A percentile compares a stretch with the other conserved stretches of the same genome.
Conservation (phyloP, 148 eudicot species). For the Persicaria tinctoria region DNA sequence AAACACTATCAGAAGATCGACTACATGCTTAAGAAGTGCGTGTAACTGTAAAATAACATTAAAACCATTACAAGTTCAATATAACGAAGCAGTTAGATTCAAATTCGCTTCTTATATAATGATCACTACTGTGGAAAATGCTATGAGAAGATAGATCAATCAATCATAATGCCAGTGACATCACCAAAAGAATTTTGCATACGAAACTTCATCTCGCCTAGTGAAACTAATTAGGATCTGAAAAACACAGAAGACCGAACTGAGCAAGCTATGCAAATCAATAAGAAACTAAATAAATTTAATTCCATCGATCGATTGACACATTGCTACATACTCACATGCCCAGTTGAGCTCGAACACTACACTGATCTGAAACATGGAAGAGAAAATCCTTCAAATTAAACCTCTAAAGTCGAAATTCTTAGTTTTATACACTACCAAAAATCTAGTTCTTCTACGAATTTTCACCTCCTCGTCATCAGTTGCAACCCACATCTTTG, state of each 20-base stretch:
- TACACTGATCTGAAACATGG: not conserved
- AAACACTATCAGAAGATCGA: constrained; percentile 16
- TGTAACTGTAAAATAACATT: constrained; percentile 31
- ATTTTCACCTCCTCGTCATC: too few species aligned
- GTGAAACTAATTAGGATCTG: not conserved
- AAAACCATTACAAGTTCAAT: not conserved
- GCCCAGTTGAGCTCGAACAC: too few species aligned
- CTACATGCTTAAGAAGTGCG: constrained; percentile 51
- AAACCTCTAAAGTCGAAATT: not conserved
- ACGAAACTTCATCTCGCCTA: not conserved
- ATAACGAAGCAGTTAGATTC: not conserved
- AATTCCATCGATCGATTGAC: not conserved
- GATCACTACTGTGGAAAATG: not conserved
- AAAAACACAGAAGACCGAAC: not conserved
- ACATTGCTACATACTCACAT: not conserved
- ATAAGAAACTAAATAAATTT: not conserved
- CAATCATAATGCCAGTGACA: constrained; percentile 2
- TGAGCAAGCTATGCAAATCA: not conserved
- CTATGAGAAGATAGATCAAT: not conserved
- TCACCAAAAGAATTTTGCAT: not conserved
- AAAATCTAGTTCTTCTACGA: not conserved
- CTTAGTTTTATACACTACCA: not conserved
- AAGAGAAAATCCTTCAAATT: not conserved
- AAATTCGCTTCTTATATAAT: not conserved
- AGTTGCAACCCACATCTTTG: too few species aligned